phyloP scores from a whole-genome alignment of 1,284 basidiomycete species.

The Ustilago curta region DNA sequence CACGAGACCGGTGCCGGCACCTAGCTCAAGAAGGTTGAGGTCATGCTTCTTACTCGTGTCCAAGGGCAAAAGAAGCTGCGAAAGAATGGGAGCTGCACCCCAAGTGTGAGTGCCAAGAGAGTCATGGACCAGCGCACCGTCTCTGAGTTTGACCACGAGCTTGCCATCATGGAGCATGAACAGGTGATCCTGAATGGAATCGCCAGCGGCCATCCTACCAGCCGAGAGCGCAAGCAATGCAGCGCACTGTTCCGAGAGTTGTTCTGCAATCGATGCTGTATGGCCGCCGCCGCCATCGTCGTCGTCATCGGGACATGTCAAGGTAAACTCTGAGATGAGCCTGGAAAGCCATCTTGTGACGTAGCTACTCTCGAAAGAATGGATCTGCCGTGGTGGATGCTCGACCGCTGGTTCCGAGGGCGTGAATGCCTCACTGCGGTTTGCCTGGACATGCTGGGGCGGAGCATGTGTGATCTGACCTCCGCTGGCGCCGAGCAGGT shows the following conservation, averaged over 20 bases:
- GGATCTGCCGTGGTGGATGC: constrained; percentile 24
- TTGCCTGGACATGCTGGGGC: constrained; percentile 8
- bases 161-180: constrained; percentile 14
- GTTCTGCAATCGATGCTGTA: constrained; percentile 13
- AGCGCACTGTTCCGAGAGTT: constrained; percentile 31
- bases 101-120: constrained; percentile 63
- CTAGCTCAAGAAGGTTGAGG: constrained; percentile 58
- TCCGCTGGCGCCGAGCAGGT: constrained; percentile 33
- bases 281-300: constrained; percentile 4
- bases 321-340: constrained; percentile 40
- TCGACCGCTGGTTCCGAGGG: constrained; percentile 14
- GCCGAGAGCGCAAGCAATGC: constrained; percentile 49
- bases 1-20: constrained; percentile 65
- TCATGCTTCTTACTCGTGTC: background rate
- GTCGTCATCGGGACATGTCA: constrained; percentile 14
- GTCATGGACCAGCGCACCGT: constrained; percentile 56
- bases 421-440: background rate
- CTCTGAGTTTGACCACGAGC: constrained; percentile 45
- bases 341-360: constrained; percentile 46
- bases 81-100: constrained; percentile 63
- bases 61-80: constrained; percentile 51
- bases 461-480: constrained; percentile 26
- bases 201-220: constrained; percentile 49
- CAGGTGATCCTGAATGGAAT: constrained; percentile 32
- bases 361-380: constrained; percentile 42